phyloP scores from a whole-genome alignment of 192 early-diverging fungal genomes.

The Thamnidium elegans region DNA sequence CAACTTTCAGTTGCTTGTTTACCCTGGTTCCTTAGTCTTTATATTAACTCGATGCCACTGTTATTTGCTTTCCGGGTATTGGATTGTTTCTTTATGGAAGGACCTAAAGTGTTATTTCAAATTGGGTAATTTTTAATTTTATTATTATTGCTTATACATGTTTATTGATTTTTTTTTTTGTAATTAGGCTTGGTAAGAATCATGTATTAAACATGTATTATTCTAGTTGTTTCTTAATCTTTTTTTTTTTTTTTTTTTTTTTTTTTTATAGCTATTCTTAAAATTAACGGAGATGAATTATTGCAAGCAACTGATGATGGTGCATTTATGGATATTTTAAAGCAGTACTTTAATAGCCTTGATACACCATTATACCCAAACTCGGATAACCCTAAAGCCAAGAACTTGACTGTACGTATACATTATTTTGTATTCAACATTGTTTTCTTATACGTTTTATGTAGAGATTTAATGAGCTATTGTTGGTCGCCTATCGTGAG shows the following conservation, averaged over 20 bases:
- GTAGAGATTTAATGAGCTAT: constrained; percentile 68
- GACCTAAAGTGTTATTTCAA: constrained; percentile 78
- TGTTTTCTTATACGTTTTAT: neutral
- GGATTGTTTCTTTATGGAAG: constrained; percentile 90
- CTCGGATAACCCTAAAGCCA: constrained; percentile 41
- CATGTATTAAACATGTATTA: neutral
- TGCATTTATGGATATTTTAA: constrained; percentile 63
- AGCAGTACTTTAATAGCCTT: constrained; percentile 70
- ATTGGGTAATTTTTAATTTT: constrained; percentile 47
- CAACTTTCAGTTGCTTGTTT: constrained; percentile 87
- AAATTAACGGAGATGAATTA: constrained; percentile 70
- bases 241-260: constrained; percentile 20
- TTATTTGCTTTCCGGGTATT: constrained; percentile 72
- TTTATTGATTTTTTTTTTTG: neutral
- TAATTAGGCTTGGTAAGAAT: neutral
- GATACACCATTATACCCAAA: constrained; percentile 63
- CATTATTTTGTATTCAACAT: neutral
- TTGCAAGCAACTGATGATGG: constrained; percentile 56
- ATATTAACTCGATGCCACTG: constrained; percentile 84
- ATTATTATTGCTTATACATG: neutral
- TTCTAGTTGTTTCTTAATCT: neutral
- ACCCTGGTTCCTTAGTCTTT: constrained; percentile 89
- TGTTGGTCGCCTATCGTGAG: constrained; percentile 78
- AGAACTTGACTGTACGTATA: constrained; percentile 43
- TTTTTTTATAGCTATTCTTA: constrained; percentile 64